These are phyloP conservation scores for Aspergillus indologenus DNA, from an alignment of 495 filamentous ascomycete genomes.

Conservation along the genomic window DNA sequence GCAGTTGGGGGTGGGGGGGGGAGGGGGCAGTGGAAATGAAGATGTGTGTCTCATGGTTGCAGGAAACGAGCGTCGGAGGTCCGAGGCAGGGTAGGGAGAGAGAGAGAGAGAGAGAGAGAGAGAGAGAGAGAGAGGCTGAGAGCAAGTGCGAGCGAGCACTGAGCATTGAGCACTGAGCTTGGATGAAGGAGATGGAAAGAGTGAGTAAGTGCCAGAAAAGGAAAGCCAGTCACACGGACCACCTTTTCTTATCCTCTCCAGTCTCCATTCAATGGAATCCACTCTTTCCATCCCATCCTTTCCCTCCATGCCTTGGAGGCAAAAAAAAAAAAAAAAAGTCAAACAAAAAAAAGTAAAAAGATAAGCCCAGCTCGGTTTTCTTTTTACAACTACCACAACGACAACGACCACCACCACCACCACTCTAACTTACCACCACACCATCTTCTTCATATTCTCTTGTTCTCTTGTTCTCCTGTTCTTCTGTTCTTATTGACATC, in stretches of 20 bases:
- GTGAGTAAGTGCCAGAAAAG: background rate
- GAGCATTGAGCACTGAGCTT: too few species aligned
- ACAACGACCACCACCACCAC: background rate
- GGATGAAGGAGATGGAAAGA: background rate
- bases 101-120: too few species aligned
- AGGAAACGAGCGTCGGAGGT: background rate
- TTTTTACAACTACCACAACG: too few species aligned
- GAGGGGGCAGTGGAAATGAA: too few species aligned
- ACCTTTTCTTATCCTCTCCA: constrained; percentile 7
- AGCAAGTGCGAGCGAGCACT: too few species aligned
- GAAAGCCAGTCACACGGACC: background rate
- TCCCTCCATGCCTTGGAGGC: constrained; percentile 3
- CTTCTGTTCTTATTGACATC: background rate
- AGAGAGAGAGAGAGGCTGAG: too few species aligned
- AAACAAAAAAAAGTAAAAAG: constrained; percentile 1
- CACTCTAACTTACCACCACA: background rate
- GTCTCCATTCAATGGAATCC: constrained; percentile 3
- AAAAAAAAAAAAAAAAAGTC: constrained; percentile 3
- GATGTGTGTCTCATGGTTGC: background rate
- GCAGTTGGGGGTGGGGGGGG: too few species aligned
- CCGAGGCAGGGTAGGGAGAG: background rate
- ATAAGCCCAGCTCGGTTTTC: background rate
- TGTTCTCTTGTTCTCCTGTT: constrained; percentile 9
- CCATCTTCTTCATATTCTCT: constrained; percentile 1
- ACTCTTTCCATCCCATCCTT: constrained; percentile 4